Evolutionary conservation across 202 grass and related monocot genomes (phyloP).

Genomic region (Elaeis oleifera): DNA sequence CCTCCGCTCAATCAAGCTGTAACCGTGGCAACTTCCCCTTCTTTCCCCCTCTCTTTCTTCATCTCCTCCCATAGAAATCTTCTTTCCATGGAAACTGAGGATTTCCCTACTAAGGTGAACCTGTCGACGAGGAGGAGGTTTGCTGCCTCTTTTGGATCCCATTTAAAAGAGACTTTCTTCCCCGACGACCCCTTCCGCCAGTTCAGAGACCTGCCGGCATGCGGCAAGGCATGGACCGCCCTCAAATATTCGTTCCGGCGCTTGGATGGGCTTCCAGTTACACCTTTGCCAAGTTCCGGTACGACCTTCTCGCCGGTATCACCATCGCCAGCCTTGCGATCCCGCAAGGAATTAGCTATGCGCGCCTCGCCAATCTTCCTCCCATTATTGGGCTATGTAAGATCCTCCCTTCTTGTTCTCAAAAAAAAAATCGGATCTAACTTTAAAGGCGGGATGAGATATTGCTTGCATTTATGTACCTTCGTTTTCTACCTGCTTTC

Average conservation of each 20-base stretch:
- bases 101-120: conserved; percentile 32
- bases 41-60: not conserved
- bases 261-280: conserved; percentile 72
- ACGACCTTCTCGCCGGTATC: conserved; percentile 81
- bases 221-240: conserved; percentile 20
- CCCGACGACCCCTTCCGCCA: conserved; percentile 88
- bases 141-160: conserved; percentile 19
- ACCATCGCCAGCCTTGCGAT: conserved; percentile 98
- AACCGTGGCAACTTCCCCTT: not conserved
- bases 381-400: conserved; percentile 88
- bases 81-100: conserved; percentile 17
- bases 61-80: not conserved
- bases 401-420: not conserved
- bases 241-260: conserved; percentile 63
- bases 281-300: conserved; percentile 46
- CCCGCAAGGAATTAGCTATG: conserved; percentile 97
- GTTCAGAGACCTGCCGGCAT: conserved; percentile 31
- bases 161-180: conserved; percentile 76
- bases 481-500: not conserved
- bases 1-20: not conserved
- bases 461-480: too few species aligned
- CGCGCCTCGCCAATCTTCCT: conserved; percentile 76
- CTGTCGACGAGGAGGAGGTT: conserved; percentile 35
- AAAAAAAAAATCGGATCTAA: too few species aligned
- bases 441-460: too few species aligned